Percentiles rank a stretch among this genome's conserved stretches.
Evolutionary conservation across 495 filamentous ascomycete genomes (phyloP).

Genomic region (Mycothermus thermophilus): DNA sequence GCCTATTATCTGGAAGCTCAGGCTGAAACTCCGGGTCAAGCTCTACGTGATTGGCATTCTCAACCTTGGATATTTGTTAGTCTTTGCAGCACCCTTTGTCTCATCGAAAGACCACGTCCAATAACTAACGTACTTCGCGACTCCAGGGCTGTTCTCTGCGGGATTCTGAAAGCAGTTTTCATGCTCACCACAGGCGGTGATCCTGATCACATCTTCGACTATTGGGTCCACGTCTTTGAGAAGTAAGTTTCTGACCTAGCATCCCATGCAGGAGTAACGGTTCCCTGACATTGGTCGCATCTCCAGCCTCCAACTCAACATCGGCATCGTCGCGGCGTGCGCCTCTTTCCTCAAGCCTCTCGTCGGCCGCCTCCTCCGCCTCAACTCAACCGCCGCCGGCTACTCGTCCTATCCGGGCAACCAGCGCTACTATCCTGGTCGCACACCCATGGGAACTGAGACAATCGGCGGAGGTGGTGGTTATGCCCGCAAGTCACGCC

Average conservation of each 20-base stretch:
- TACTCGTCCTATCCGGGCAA: too few species aligned
- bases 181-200: constrained; percentile 2
- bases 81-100: too few species aligned
- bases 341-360: constrained; percentile 11
- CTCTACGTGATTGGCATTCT: constrained; percentile 9
- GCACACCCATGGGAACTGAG: too few species aligned
- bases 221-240: constrained; percentile 5
- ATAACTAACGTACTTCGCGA: too few species aligned
- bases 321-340: constrained; percentile 13
- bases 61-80: constrained; percentile 11
- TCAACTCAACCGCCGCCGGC: too few species aligned
- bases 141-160: constrained; percentile 6
- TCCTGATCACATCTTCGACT: constrained; percentile 6
- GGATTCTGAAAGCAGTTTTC: constrained; percentile 9
- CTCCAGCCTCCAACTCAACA: constrained; percentile 11
- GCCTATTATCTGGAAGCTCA: constrained; percentile 10
- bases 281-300: too few species aligned
- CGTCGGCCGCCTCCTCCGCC: constrained; percentile 5
- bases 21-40: constrained; percentile 5
- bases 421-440: too few species aligned
- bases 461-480: too few species aligned
- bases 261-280: too few species aligned
- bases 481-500: too few species aligned
- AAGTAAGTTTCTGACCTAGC: too few species aligned
- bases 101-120: too few species aligned